Evolutionary conservation across 2,329 filamentous ascomycete species (phyloP), one percentile per base, ranked within the genome.

Genomic region (Pseudogymnoascus pannorum): DNA sequence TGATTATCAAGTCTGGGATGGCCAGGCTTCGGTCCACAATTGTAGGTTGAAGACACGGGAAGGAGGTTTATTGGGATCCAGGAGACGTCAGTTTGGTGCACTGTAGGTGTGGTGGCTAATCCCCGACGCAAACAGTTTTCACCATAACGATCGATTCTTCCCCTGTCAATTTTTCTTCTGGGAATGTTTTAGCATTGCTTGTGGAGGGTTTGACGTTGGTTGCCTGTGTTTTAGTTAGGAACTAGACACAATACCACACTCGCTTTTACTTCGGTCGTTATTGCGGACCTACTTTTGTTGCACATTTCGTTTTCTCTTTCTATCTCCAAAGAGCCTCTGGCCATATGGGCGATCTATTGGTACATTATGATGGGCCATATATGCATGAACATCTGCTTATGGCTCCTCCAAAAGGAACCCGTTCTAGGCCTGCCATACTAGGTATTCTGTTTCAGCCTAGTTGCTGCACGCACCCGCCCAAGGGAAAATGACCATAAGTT

Each of bases 381-480:
- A 54, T 54, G 48, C 48, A 54, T 54, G 24, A 6, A 14, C 48
- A 54, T 54, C 48, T 54, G 48, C 31, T 54, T 54, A 31, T 54
- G 48, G 48, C 24, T 14, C 48, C 26, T 54, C 48, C 11, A 31
- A 31, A 31, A n/a, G n/a, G 16, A 31, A 31, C 12, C n/a, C 24
- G 24, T 54, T 31, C 18, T 24, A 9, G 14, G 26, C 31, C 26
- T 54, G 48, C 31, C 48, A 54, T 31, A 54, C 48, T 54, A 54
- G 48, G 24, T n/a, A 14, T 54, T 54, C 26, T 31, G 48, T 54
- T 18, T 54, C 26, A 54, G 48, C 48, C 24, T 16, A 16, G 48
- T 54, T 54, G n/a, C 48, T 54, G 48, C 48, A 54, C n/a, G 48
- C 48, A 54, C 48, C 48, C 48, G 48, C n/a, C 26, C 48, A 31